A percentile compares a stretch with the other conserved stretches of the same genome.
phyloP scores from a whole-genome alignment of 371 early-diverging fungal genomes.

The Rhizopus arrhizus region DNA sequence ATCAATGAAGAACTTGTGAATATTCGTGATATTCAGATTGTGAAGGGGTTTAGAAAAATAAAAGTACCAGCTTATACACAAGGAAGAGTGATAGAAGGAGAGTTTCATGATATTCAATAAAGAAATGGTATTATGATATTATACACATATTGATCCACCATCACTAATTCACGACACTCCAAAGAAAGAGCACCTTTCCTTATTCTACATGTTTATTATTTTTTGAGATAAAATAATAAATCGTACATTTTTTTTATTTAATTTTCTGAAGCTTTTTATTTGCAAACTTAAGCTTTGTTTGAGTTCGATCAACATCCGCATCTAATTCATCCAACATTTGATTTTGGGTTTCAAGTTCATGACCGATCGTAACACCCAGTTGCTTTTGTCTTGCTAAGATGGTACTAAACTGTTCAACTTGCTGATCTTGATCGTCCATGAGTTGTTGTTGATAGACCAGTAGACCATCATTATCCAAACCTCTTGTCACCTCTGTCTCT shows the following conservation, averaged over 20 bases:
- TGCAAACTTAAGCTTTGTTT: conserved; percentile 73
- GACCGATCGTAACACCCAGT: conserved; percentile 82
- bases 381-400: conserved; percentile 83
- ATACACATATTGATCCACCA: no score
- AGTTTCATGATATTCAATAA: conserved; percentile 27
- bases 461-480: conserved; percentile 77
- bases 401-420: conserved; percentile 72
- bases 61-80: no score
- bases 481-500: conserved; percentile 79
- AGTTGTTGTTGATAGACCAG: conserved; percentile 73
- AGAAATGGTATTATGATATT: neutral
- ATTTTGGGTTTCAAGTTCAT: conserved; percentile 91
- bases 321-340: conserved; percentile 83
- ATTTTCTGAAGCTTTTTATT: conserved; percentile 79
- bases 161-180: conserved; percentile 41
- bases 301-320: conserved; percentile 71
- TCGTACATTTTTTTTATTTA: conserved; percentile 37
- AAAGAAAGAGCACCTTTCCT: conserved; percentile 96
- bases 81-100: conserved; percentile 34
- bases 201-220: conserved; percentile 79
- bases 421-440: conserved; percentile 84
- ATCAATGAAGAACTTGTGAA: no score
- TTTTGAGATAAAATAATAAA: conserved; percentile 65
- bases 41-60: neutral
- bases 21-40: conserved; percentile 16